Percentiles rank a stretch among this genome's conserved stretches.
Evolutionary conservation across 768 basidiomycete species (phyloP).

Genomic region (Cystofilobasidium bisporidii): DNA sequence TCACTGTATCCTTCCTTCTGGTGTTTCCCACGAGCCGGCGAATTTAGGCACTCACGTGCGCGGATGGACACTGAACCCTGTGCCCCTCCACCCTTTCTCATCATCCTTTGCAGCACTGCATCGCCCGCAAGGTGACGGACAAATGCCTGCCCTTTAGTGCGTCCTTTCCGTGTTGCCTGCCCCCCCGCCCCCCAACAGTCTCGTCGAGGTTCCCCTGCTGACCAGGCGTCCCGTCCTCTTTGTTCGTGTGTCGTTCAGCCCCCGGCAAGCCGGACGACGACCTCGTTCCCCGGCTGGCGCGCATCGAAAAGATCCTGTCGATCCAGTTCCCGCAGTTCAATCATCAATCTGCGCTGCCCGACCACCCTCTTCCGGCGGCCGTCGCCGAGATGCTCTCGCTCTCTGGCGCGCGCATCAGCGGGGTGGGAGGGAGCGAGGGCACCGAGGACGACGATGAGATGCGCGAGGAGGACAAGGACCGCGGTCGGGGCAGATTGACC

Average conservation of each 20-base stretch:
- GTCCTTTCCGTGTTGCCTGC: not conserved
- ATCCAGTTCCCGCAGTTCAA: conserved; percentile 28
- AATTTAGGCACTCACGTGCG: too few relatives aligned
- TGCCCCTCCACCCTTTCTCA: too few relatives aligned
- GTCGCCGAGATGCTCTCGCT: not conserved
- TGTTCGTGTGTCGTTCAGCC: conserved; percentile 5
- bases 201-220: too few relatives aligned
- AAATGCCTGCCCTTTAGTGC: conserved; percentile 26
- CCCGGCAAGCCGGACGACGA: conserved; percentile 29
- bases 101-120: conserved; percentile 13
- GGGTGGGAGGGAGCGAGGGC: conserved; percentile 14
- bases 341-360: conserved; percentile 4
- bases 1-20: not conserved
- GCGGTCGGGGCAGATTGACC: conserved; percentile 24
- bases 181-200: too few relatives aligned
- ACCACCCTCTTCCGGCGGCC: conserved; percentile 12
- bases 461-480: conserved; percentile 24
- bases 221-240: not conserved
- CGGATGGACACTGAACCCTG: too few relatives aligned
- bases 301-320: conserved; percentile 27
- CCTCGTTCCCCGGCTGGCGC: conserved; percentile 17
- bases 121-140: conserved; percentile 25
- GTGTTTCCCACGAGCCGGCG: not conserved
- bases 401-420: not conserved
- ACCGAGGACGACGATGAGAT: conserved; percentile 24